phyloP scores from a whole-genome alignment of 73 alveolate genomes.

The Tetrahymena borealis region DNA sequence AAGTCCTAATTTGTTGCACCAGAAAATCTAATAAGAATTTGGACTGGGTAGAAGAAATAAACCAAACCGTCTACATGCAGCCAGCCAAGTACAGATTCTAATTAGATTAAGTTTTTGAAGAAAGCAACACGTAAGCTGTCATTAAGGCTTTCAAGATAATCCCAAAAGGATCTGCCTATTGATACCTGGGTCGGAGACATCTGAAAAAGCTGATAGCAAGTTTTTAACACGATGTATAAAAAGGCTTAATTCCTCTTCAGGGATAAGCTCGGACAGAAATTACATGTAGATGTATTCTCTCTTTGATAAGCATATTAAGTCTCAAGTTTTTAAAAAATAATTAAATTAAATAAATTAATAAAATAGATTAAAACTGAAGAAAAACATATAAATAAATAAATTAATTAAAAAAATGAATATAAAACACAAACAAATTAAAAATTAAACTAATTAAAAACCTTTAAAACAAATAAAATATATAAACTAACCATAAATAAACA shows the following conservation, averaged over 20 bases:
- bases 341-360: background rate
- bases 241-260: background rate
- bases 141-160: background rate
- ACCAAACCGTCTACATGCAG: background rate
- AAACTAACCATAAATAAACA: too few species aligned
- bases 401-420: background rate
- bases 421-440: background rate
- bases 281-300: background rate
- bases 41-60: conserved; percentile 1
- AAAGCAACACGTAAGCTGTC: background rate
- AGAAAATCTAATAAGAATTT: background rate
- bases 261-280: background rate
- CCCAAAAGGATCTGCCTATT: conserved; percentile 4
- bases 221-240: background rate
- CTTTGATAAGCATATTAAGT: background rate
- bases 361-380: background rate
- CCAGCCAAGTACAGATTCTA: conserved; percentile 1
- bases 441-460: background rate
- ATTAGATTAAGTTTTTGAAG: background rate
- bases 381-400: background rate
- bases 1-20: background rate
- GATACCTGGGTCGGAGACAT: conserved; percentile 4
- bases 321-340: background rate
- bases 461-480: too few species aligned
- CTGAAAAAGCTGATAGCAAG: conserved; percentile 3